phyloP scores from a whole-genome alignment of 2,329 filamentous ascomycete genomes.

The Colletotrichum viniferum region DNA sequence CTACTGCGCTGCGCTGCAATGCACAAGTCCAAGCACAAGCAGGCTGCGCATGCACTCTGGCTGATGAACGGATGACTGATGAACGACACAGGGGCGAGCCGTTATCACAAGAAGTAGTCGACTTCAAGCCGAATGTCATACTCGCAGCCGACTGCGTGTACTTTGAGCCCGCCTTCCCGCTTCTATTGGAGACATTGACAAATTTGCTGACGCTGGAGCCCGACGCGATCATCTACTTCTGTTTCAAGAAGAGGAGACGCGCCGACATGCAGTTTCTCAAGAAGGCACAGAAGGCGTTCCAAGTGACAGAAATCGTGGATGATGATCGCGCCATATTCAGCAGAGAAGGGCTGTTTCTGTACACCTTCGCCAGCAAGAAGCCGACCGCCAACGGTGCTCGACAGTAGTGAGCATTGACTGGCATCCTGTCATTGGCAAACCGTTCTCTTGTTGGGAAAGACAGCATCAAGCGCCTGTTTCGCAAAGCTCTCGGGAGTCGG shows the following conservation, averaged over 20 bases:
- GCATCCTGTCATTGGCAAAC: background rate
- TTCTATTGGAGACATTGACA: constrained; percentile 79
- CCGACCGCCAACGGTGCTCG: background rate
- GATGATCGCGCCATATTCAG: constrained; percentile 63
- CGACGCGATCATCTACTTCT: constrained; percentile 72
- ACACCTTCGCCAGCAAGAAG: constrained; percentile 54
- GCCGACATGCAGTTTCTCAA: constrained; percentile 80
- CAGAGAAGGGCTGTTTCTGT: constrained; percentile 65
- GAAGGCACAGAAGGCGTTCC: constrained; percentile 69
- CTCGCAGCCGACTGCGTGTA: constrained; percentile 98
- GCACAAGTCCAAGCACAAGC: background rate
- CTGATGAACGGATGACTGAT: constrained; percentile 10
- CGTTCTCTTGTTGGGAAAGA: background rate
- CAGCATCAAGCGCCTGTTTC: background rate
- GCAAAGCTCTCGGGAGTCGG: background rate
- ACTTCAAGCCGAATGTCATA: constrained; percentile 75
- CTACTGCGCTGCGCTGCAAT: background rate
- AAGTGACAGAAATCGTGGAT: constrained; percentile 65
- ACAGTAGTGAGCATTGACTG: background rate
- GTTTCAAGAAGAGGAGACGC: constrained; percentile 90
- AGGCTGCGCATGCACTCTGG: background rate
- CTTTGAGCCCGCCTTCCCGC: constrained; percentile 92
- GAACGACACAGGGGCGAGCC: constrained; percentile 60
- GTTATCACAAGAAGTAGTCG: constrained; percentile 55
- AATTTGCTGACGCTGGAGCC: constrained; percentile 77